Evolutionary conservation across 140 eudicot genomes (phyloP).

Genomic region (Erigeron philadelphicus): DNA sequence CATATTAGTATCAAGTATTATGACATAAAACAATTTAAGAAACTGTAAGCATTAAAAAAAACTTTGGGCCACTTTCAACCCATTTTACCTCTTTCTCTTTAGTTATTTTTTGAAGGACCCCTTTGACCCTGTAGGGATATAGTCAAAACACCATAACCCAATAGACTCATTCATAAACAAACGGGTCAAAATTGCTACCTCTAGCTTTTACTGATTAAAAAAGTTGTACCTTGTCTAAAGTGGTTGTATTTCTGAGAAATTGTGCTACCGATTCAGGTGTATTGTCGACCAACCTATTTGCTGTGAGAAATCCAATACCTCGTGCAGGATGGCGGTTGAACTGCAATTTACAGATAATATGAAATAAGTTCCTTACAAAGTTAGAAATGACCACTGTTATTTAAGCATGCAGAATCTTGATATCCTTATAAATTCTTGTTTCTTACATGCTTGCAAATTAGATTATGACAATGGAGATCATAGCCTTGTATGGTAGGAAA

Average conservation of each 20-base stretch:
- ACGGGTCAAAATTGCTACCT: background rate
- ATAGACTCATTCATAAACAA: background rate
- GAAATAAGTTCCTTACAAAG: constrained; percentile 14
- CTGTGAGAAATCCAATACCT: constrained; percentile 45
- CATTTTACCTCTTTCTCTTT: background rate
- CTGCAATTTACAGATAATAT: constrained; percentile 32
- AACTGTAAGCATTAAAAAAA: background rate
- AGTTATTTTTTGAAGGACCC: background rate
- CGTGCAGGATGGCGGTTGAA: constrained; percentile 51
- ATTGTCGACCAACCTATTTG: constrained; percentile 38
- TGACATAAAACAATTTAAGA: background rate
- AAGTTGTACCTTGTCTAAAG: constrained; percentile 41
- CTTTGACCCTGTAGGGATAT: background rate
- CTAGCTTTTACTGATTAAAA: background rate
- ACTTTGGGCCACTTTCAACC: background rate
- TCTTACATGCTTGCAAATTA: background rate
- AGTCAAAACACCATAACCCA: background rate
- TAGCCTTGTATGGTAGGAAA: background rate
- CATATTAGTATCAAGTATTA: background rate
- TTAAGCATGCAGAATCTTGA: constrained; percentile 5
- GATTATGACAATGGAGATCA: background rate
- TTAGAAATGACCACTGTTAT: background rate
- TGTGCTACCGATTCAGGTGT: constrained; percentile 40
- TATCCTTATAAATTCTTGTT: background rate
- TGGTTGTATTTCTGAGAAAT: constrained; percentile 43